phyloP scores from a whole-genome alignment of 306 rosid species.

The Oemleria cerasiformis region DNA sequence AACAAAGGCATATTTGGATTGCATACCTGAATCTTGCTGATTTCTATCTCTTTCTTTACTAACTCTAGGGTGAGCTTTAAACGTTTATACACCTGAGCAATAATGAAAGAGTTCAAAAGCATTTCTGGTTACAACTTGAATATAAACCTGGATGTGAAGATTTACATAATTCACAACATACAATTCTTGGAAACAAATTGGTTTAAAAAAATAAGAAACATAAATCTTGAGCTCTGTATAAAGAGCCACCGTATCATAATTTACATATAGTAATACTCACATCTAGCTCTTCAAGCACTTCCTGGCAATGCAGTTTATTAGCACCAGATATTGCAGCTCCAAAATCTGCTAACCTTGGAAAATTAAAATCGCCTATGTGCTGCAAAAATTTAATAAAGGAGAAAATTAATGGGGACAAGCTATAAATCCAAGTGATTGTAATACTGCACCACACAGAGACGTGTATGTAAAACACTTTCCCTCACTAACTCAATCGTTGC shows the following conservation, averaged over 20 bases:
- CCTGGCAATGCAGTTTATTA: conserved; percentile 75
- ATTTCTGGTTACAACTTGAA: conserved; percentile 13
- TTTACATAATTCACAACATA: conserved; percentile 8
- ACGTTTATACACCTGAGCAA: conserved; percentile 73
- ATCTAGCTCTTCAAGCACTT: conserved; percentile 88
- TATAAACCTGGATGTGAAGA: background rate
- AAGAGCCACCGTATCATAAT: conserved; percentile 19
- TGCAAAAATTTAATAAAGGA: conserved; percentile 32
- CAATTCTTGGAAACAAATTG: background rate
- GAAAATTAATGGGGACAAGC: background rate
- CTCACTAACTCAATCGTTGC: background rate
- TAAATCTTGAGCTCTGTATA: conserved; percentile 14
- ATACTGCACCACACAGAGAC: background rate
- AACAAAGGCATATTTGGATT: conserved; percentile 12
- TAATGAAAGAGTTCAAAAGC: conserved; percentile 6
- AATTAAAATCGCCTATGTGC: conserved; percentile 76
- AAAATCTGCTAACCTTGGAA: conserved; percentile 79
- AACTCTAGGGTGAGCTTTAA: conserved; percentile 85
- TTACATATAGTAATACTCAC: conserved; percentile 45
- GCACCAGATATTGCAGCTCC: conserved; percentile 95
- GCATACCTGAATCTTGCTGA: conserved; percentile 85
- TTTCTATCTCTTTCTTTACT: conserved; percentile 96
- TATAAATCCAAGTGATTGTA: background rate
- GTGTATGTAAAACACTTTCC: background rate
- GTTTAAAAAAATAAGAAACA: background rate